Evolutionary conservation across 768 basidiomycete species (phyloP).

Genomic region (Hericium alpestre): DNA sequence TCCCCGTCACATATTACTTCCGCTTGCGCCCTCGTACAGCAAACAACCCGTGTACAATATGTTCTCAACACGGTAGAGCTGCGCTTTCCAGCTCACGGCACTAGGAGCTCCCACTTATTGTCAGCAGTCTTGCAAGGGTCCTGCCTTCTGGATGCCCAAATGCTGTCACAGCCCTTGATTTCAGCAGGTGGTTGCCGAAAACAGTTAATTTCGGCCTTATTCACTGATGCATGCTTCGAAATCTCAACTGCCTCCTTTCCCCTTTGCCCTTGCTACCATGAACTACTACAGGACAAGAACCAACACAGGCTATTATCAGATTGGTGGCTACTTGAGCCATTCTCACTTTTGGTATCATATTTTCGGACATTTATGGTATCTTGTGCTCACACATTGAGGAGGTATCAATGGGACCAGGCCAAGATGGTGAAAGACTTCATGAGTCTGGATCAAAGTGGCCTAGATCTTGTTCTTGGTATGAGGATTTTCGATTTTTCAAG

Average conservation of each 20-base stretch:
- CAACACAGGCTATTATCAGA: slow-evolving; percentile 8
- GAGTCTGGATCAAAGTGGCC: background rate
- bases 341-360: slow-evolving; percentile 2
- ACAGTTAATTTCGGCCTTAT: background rate
- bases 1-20: slow-evolving; percentile 1
- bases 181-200: background rate
- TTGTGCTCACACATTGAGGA: background rate
- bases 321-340: slow-evolving; percentile 11
- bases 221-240: background rate
- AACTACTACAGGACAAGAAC: background rate
- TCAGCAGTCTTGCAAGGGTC: background rate
- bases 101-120: background rate
- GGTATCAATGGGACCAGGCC: slow-evolving; percentile 1
- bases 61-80: background rate
- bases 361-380: background rate
- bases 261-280: background rate
- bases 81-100: background rate
- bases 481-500: too few species aligned
- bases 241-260: background rate
- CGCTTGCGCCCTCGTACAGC: background rate
- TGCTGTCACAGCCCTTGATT: background rate
- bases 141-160: background rate
- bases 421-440: slow-evolving; percentile 6
- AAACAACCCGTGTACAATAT: too few species aligned
- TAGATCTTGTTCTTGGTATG: slow-evolving; percentile 11